Evolutionary conservation across 2,329 filamentous ascomycete species (phyloP), one percentile per base, ranked within the genome.

Genomic region (Nakataea oryzae): DNA sequence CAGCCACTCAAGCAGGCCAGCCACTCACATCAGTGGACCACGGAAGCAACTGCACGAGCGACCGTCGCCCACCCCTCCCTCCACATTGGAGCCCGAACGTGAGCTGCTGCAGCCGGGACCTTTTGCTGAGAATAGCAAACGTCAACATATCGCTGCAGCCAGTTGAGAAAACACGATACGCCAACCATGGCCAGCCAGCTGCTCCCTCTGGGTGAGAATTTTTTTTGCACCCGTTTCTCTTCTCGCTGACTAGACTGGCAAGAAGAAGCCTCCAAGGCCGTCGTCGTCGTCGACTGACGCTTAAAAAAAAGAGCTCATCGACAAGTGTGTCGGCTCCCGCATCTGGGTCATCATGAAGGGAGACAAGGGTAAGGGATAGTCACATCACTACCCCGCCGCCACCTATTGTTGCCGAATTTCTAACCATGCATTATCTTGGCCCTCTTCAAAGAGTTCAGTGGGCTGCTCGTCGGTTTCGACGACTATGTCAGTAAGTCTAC

Each of bases 291-390:
- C 4, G 14, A 26, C 47, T 59, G 9, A 50, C 21, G 6, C 27
- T n/a, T 41, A 47, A 21, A n/a, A 27, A 54, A 24, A 71, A 96
- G 95, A 99, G 78, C 86, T 99, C 73, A 97, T 99, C 75, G 95
- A 99, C 81, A 97, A 97, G 78, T 99, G 95, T 74, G 93, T 99
- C 67, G 95, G 95, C 65, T 97, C 93, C 62, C 89, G 89, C 70
- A 97, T 99, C 75, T 97, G 93, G 93, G 93, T 99, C 66, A 86
- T 99, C 70, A 99, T 99, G 95, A 99, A 99, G 78, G 91, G 93
- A 67, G 95, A 97, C 74, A 97, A 97, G 81, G 95, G 95, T 96
- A n/a, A 17, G 60, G 11, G 26, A 61, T 13, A 26, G 57, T 21
- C 21, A 11, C 34, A 41, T 13, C 11, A 41, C 41, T 6, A 21